Percentiles rank a stretch among this genome's conserved stretches.
phyloP scores from a whole-genome alignment of 2,329 filamentous ascomycete genomes.

The Xylariaceae sp. region DNA sequence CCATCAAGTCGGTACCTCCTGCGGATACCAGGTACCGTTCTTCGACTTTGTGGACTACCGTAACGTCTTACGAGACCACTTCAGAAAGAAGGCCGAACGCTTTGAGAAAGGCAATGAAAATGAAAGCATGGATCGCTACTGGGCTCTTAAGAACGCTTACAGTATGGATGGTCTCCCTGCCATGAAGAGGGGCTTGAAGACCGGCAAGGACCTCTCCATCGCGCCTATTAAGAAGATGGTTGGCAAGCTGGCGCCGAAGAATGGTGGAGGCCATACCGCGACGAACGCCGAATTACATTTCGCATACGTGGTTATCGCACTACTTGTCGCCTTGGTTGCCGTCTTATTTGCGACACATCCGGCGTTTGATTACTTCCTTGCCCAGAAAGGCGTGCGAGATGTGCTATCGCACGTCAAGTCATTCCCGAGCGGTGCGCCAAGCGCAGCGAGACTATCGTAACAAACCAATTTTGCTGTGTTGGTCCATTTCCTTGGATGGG shows the following conservation, averaged over 20 bases:
- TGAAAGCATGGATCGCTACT: slow-evolving; percentile 38
- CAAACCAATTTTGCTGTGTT: background rate
- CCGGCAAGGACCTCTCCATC: slow-evolving; percentile 30
- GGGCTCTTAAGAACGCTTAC: slow-evolving; percentile 38
- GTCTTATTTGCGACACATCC: slow-evolving; percentile 27
- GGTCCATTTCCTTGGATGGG: background rate
- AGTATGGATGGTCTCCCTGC: slow-evolving; percentile 38
- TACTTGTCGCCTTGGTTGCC: slow-evolving; percentile 18
- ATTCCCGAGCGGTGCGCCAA: slow-evolving; percentile 11
- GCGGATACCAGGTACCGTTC: slow-evolving; percentile 38
- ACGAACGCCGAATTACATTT: slow-evolving; percentile 10
- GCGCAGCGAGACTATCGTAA: slow-evolving; percentile 2
- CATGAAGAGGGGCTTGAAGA: slow-evolving; percentile 32
- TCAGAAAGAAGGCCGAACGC: slow-evolving; percentile 30
- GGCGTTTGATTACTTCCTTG: slow-evolving; percentile 24
- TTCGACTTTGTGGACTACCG: slow-evolving; percentile 37
- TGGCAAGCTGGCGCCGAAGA: slow-evolving; percentile 31
- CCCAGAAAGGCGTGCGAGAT: slow-evolving; percentile 23
- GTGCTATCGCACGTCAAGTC: slow-evolving; percentile 20
- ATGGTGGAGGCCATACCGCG: slow-evolving; percentile 17
- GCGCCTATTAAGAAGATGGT: slow-evolving; percentile 39
- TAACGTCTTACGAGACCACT: slow-evolving; percentile 32
- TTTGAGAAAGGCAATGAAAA: slow-evolving; percentile 32
- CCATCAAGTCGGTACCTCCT: slow-evolving; percentile 37
- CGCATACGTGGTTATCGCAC: slow-evolving; percentile 18